Base-by-base conservation (phyloP, 139 green algal species). In the Picocystis salinarum region DNA sequence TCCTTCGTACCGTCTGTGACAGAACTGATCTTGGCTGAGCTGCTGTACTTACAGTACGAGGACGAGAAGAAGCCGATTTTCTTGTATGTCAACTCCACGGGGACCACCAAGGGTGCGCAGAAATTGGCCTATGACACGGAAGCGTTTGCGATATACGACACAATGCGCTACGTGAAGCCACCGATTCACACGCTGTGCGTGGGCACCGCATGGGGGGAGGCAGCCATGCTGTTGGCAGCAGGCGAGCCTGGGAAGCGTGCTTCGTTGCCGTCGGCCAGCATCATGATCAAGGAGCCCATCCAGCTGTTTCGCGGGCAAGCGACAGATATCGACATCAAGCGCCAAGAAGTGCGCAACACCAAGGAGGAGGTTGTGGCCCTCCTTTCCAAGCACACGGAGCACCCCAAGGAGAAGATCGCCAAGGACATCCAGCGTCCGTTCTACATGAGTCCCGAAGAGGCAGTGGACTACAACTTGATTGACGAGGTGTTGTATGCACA, bases 1-100 rank as follows among this genome's bases (percentile, higher is more conserved):
- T 76, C 71, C 10, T 49, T 92, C 29, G 80, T 91, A 31, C 80
- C 80, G 0, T 59, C 74, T 9, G 80, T 92, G 4, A 92, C 80
- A 22, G 80, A 92, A 55, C 58, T 92, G 23, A 64, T 92, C 40
- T 57, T 92, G 26, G 80, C 80, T 1, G 75, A 92, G 69, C 58
- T 92, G 23, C 59, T 92, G 22, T 92, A 92, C 58, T 55, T 92
- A 20, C 81, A 92, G 45, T 86, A 73, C 26, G 74, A 86, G 48
- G 64, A 72, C 40, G 36, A 46, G 11, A 66, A 46, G 1, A 76
- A 80, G 34, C 87, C 87, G 12, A 85, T 99, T 34, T 91, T 83
- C 61, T 81, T 99, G 64, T 99, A 99, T 71, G 95, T 99, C 71
- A 99, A 99, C 71, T 93, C 77, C 23, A 93, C 85, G 2, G 88